phyloP scores from a whole-genome alignment of 768 basidiomycete species.

The Pleurotus tuber-regium region DNA sequence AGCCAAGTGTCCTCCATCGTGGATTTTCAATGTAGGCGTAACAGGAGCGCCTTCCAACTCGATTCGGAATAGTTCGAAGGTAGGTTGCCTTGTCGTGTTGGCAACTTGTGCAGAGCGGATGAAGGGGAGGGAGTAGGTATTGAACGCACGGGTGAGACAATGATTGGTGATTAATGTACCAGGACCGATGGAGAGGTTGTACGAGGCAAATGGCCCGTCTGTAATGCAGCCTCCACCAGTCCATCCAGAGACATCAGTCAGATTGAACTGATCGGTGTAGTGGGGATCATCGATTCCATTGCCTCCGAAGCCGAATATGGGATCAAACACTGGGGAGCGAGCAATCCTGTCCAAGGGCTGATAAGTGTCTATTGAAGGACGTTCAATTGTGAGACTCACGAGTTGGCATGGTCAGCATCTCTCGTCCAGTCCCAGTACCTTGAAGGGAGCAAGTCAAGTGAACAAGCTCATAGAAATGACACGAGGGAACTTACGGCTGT shows the following conservation, averaged over 20 bases:
- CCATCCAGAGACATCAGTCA: slow-evolving; percentile 9
- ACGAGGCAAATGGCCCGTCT: slow-evolving; percentile 34
- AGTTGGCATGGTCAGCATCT: neutral
- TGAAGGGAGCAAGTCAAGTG: neutral
- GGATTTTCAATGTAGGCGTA: slow-evolving; percentile 24
- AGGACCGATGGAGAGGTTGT: slow-evolving; percentile 31
- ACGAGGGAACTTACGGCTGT: slow-evolving; percentile 19
- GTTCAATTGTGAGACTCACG: neutral
- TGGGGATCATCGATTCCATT: slow-evolving; percentile 27
- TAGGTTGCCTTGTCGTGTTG: slow-evolving; percentile 20
- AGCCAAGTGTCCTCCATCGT: slow-evolving; percentile 33
- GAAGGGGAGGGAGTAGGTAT: slow-evolving; percentile 18
- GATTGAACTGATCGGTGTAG: slow-evolving; percentile 17
- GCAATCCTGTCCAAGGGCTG: no score
- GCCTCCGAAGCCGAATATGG: slow-evolving; percentile 35
- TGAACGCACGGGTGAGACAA: slow-evolving; percentile 32
- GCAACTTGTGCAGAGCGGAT: slow-evolving; percentile 20
- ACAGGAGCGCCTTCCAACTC: slow-evolving; percentile 34
- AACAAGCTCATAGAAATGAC: neutral
- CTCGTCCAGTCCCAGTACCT: slow-evolving; percentile 7
- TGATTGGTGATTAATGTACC: slow-evolving; percentile 29
- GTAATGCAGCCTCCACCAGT: slow-evolving; percentile 23
- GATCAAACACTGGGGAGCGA: slow-evolving; percentile 32
- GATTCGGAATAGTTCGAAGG: slow-evolving; percentile 31
- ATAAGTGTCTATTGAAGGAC: no score